Percentiles rank a stretch among this genome's conserved stretches.
phyloP scores from a whole-genome alignment of 164 flowering plant genomes.

The Houttuynia cordata region DNA sequence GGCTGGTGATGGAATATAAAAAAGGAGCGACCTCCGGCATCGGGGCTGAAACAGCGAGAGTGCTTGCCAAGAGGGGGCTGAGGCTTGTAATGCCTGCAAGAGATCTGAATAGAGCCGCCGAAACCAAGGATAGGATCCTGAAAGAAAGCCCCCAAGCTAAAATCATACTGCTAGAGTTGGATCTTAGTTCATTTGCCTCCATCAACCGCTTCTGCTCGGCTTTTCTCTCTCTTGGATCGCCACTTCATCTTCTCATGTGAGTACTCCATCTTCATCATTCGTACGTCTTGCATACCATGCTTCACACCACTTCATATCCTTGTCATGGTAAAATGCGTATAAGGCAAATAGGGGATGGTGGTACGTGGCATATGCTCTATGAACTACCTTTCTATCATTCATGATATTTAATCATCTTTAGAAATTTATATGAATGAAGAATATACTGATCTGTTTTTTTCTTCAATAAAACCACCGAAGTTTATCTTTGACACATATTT shows the following conservation, averaged over 20 bases:
- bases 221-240: slow-evolving; percentile 59
- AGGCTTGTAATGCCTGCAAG: slow-evolving; percentile 81
- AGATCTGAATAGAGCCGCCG: slow-evolving; percentile 46
- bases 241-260: slow-evolving; percentile 91
- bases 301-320: neutral
- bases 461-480: neutral
- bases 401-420: no score
- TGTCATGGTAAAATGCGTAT: neutral
- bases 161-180: slow-evolving; percentile 59
- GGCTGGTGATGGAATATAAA: neutral
- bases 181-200: slow-evolving; percentile 80
- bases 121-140: slow-evolving; percentile 44
- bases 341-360: neutral
- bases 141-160: slow-evolving; percentile 63
- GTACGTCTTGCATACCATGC: neutral
- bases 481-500: neutral
- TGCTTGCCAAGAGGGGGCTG: slow-evolving; percentile 78
- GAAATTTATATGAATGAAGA: no score
- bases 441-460: no score
- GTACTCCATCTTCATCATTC: slow-evolving; percentile 4
- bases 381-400: no score
- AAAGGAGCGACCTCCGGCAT: slow-evolving; percentile 92
- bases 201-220: slow-evolving; percentile 56
- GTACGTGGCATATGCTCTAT: no score
- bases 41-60: slow-evolving; percentile 92